Evolutionary conservation across 345 rosid species (phyloP).

Genomic region (Adansonia digitata): DNA sequence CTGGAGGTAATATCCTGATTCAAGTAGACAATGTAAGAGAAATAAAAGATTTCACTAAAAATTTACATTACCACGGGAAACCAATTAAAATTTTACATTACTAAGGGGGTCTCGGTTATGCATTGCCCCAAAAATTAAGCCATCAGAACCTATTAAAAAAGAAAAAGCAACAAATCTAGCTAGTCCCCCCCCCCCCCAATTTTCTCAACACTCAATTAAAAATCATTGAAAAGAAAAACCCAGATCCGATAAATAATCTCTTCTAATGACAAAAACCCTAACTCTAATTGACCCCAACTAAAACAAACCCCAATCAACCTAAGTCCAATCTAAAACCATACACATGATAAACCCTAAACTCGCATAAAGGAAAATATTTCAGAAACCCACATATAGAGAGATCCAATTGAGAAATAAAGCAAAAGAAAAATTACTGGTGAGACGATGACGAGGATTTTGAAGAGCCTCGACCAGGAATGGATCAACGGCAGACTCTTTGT

Average conservation of each 20-base stretch:
- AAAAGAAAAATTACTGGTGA: conserved; percentile 51
- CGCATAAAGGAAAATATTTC: too few species aligned
- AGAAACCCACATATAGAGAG: too few species aligned
- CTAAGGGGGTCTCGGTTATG: not conserved
- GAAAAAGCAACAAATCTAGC: not conserved
- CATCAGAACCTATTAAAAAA: not conserved
- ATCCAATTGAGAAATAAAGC: not conserved
- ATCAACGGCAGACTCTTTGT: conserved; percentile 75
- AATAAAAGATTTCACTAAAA: not conserved
- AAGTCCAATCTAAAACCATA: not conserved
- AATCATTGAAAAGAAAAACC: not conserved
- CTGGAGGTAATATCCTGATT: not conserved
- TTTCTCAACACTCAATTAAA: not conserved
- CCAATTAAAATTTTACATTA: too few species aligned
- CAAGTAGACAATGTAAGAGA: not conserved
- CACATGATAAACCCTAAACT: not conserved
- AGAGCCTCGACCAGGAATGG: conserved; percentile 95
- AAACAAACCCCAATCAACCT: not conserved
- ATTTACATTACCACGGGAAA: not conserved
- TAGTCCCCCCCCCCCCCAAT: not conserved
- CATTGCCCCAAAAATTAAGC: not conserved
- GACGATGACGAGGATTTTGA: conserved; percentile 93
- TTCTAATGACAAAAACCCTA: not conserved
- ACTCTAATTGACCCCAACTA: not conserved
- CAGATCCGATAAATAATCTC: conserved; percentile 23